phyloP scores from a whole-genome alignment of 495 filamentous ascomycete genomes.

The Hyaloscypha hepaticicola region DNA sequence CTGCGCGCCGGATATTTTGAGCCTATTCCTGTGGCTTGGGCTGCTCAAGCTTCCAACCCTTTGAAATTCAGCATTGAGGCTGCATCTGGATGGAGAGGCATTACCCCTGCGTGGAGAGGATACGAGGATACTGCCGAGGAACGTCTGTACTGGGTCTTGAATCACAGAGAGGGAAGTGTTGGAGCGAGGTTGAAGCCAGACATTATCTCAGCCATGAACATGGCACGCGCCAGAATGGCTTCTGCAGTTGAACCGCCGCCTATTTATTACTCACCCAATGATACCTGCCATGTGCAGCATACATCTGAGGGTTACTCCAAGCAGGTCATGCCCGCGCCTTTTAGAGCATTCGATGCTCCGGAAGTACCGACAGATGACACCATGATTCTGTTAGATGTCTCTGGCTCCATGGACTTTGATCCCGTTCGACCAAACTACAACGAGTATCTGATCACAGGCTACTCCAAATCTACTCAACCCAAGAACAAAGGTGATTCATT shows the following conservation, averaged over 20 bases:
- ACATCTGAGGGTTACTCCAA: conserved; percentile 42
- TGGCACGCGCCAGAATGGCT: conserved; percentile 44
- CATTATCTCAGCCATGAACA: conserved; percentile 42
- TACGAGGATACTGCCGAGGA: conserved; percentile 49
- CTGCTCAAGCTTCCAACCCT: conserved; percentile 40
- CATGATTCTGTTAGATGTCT: conserved; percentile 48
- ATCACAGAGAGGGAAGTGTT: conserved; percentile 39
- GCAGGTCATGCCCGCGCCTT: conserved; percentile 44
- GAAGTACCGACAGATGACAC: conserved; percentile 42
- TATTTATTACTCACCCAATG: conserved; percentile 40
- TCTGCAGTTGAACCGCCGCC: conserved; percentile 42
- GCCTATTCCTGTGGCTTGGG: conserved; percentile 48
- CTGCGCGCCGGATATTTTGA: conserved; percentile 51
- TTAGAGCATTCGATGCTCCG: conserved; percentile 37
- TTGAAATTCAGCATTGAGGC: conserved; percentile 47
- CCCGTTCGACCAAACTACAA: conserved; percentile 44
- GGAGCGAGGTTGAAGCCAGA: conserved; percentile 43
- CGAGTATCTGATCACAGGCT: conserved; percentile 43
- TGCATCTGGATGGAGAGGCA: conserved; percentile 45
- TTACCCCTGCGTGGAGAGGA: conserved; percentile 48
- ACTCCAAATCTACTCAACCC: conserved; percentile 40
- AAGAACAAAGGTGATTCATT: conserved; percentile 43
- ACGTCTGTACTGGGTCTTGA: conserved; percentile 49
- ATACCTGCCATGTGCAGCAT: conserved; percentile 43
- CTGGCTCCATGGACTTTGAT: conserved; percentile 46